Evolutionary conservation across 2,329 filamentous ascomycete genomes (phyloP).

Genomic region (Microascus cirrosus): DNA sequence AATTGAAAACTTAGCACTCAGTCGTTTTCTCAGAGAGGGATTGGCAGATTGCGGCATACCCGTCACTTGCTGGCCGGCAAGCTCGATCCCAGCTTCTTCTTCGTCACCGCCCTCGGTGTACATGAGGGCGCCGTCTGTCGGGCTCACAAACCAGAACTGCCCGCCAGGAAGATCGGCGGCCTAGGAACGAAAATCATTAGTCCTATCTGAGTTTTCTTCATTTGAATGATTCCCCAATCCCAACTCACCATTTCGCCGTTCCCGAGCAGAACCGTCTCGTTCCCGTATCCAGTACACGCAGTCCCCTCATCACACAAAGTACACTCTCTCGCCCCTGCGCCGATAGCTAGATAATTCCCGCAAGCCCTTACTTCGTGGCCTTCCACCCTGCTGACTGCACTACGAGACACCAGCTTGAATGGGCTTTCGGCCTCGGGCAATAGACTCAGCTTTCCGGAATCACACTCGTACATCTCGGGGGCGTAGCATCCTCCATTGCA

Average conservation of each 20-base stretch:
- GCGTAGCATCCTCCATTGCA: conserved; percentile 4
- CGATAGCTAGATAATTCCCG: conserved; percentile 3
- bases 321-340: conserved; percentile 1
- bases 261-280: conserved; percentile 1
- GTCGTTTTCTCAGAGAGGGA: background rate
- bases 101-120: conserved; percentile 2
- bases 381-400: background rate
- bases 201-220: background rate
- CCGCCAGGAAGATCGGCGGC: conserved; percentile 2
- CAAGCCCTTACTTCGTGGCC: conserved; percentile 1
- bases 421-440: background rate
- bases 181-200: background rate
- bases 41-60: background rate
- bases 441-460: background rate
- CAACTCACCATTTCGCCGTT: conserved; percentile 5
- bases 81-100: background rate
- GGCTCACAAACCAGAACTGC: conserved; percentile 3
- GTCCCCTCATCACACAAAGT: background rate
- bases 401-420: background rate
- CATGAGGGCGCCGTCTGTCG: background rate
- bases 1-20: background rate
- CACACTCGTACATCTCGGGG: conserved; percentile 4
- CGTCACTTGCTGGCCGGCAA: background rate
- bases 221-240: background rate
- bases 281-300: background rate